Evolutionary conservation across 495 filamentous ascomycete genomes (phyloP).

Genomic region (Penicillium dipodomyicola): DNA sequence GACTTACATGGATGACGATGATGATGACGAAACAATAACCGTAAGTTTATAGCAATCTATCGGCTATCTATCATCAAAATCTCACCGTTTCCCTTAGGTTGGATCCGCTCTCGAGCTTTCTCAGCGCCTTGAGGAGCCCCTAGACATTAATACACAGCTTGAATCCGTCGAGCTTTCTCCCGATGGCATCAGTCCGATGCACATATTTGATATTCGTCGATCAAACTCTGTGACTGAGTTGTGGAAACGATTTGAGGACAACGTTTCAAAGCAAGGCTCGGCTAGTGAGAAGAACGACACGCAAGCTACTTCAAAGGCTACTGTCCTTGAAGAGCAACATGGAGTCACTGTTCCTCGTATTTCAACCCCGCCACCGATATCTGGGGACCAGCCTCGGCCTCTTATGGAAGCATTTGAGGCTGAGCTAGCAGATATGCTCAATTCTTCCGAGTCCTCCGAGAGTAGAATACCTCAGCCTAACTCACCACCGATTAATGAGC

Average conservation of each 20-base stretch:
- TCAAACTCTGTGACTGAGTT: slow-evolving; percentile 44
- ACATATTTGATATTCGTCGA: slow-evolving; percentile 50
- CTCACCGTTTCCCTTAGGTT: slow-evolving; percentile 36
- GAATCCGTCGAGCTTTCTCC: slow-evolving; percentile 14
- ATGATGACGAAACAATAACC: slow-evolving; percentile 55
- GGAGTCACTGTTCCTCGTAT: slow-evolving; percentile 4
- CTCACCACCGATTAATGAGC: slow-evolving; percentile 16
- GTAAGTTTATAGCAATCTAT: slow-evolving; percentile 30
- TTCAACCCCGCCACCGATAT: slow-evolving; percentile 1
- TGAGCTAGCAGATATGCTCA: slow-evolving; percentile 49
- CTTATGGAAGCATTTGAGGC: slow-evolving; percentile 52
- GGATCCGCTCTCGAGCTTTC: slow-evolving; percentile 51
- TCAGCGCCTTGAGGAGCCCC: slow-evolving; percentile 50
- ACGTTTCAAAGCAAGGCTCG: neutral
- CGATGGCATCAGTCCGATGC: slow-evolving; percentile 31
- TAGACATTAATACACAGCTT: slow-evolving; percentile 12
- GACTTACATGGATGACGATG: slow-evolving; percentile 56
- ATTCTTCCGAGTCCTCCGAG: slow-evolving; percentile 24
- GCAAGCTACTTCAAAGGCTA: slow-evolving; percentile 1
- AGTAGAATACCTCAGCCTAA: slow-evolving; percentile 14
- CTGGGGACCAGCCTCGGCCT: slow-evolving; percentile 27
- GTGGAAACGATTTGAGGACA: slow-evolving; percentile 38
- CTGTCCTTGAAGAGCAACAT: slow-evolving; percentile 1
- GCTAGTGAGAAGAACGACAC: slow-evolving; percentile 4
- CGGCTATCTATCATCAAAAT: neutral